Evolutionary conservation across 2,329 filamentous ascomycete species (phyloP), one percentile per base, ranked within the genome.

Genomic region (Westerdykella aurantiaca): DNA sequence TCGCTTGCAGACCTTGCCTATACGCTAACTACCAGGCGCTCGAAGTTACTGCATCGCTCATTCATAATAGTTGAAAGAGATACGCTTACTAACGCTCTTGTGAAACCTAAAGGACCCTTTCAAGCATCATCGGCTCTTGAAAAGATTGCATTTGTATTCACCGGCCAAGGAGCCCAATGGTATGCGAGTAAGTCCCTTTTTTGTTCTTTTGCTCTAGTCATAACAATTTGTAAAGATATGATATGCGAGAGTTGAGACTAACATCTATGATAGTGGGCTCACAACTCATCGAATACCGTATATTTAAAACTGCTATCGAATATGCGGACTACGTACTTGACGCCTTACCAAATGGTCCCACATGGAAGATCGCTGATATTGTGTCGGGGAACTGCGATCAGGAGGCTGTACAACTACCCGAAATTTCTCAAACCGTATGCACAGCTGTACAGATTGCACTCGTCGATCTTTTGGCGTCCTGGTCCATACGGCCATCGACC

Each of bases 361-460:
- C 40, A 10, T 55, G 52, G 52, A 31, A 23, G 2, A 11, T 55
- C 6, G 35, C 31, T 14, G 50, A 47, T 25, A 45, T 58, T 21
- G 35, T 57, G 12, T 45, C 25, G 14, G 42, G 42, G 14, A n/a
- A n/a, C n/a, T n/a, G n/a, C 21, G 31, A n/a, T 38, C 6, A 25
- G n/a, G 41, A 17, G 17, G 16, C 29, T n/a, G 29, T 57, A n/a
- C 21, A 57, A 2, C 42, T 48, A 16, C 37, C 55, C 9, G 31
- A 29, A 1, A 35, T 57, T 12, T 51, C 57, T 0, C 59, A 59
- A 18, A 47, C 52, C 5, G 23, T 56, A 5, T 57, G 52, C 29
- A 58, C 55, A 2, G 53, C 58, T 5, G 4, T 60, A 10, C 58
- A 62, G 34, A 45, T 62, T 35, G 56, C 31, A 2, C 43, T 61